Evolutionary conservation across 345 rosid species (phyloP).

Genomic region (Linum usitatissimum): DNA sequence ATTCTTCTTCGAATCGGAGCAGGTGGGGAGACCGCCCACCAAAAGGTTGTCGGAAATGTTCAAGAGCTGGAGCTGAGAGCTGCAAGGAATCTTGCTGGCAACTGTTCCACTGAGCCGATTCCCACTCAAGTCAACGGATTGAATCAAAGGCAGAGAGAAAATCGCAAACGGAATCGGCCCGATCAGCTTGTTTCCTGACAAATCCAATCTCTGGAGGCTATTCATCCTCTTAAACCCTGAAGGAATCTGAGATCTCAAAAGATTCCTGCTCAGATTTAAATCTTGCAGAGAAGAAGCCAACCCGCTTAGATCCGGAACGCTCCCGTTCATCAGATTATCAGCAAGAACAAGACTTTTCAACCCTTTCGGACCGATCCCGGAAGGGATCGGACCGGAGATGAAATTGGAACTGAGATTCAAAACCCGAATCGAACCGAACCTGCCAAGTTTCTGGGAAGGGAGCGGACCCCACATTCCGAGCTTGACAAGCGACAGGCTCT

Average conservation of each 20-base stretch:
- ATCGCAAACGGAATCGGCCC: slow-evolving; percentile 55
- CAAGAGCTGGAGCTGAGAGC: slow-evolving; percentile 32
- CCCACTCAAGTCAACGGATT: slow-evolving; percentile 33
- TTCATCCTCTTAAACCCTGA: slow-evolving; percentile 26
- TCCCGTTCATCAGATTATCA: slow-evolving; percentile 52
- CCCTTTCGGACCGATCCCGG: slow-evolving; percentile 33
- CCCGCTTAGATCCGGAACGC: slow-evolving; percentile 46
- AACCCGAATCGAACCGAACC: slow-evolving; percentile 40
- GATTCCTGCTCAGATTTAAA: slow-evolving; percentile 46
- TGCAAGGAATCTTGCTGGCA: slow-evolving; percentile 37
- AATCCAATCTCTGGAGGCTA: slow-evolving; percentile 45
- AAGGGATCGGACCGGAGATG: slow-evolving; percentile 53
- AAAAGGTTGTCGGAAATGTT: slow-evolving; percentile 67
- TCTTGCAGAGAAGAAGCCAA: slow-evolving; percentile 33
- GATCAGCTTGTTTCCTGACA: slow-evolving; percentile 42
- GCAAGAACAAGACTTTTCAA: slow-evolving; percentile 51
- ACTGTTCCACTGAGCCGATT: slow-evolving; percentile 55
- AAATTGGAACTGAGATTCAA: slow-evolving; percentile 67
- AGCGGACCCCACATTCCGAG: slow-evolving; percentile 73
- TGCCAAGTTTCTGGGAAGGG: slow-evolving; percentile 36
- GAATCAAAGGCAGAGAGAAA: slow-evolving; percentile 53
- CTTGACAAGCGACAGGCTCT: slow-evolving; percentile 51
- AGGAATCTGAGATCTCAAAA: slow-evolving; percentile 56
- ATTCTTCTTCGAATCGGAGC: slow-evolving; percentile 39
- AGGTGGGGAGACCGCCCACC: slow-evolving; percentile 55